Base-by-base conservation (phyloP, 768 basidiomycete species). In the Leccinum aurantiacum region DNA sequence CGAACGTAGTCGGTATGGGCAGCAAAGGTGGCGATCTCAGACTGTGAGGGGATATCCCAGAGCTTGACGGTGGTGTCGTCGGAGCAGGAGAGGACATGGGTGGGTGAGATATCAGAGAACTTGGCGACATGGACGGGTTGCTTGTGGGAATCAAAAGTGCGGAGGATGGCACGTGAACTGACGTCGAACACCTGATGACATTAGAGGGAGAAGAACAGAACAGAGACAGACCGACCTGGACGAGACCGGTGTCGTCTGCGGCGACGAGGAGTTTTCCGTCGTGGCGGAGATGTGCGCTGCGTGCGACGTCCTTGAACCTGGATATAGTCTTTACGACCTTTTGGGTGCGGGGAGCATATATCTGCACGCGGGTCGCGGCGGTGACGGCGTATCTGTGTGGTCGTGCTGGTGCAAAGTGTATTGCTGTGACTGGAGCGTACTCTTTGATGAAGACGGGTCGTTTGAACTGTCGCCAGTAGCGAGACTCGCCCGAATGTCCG, bases 301-400 rank as follows among this genome's bases (percentile, higher is more conserved):
- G 80, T 1, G 96, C 95, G 37, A 95, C 89, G 69, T 98, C 97
- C 74, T 97, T 98, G 79, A 99, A 99, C 41, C 97, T 82, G 29
- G 95, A 90, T 58, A 99, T 93, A 2, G 93, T 96, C 81, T 98
- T 98, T 15, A 88, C 91, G 57, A 98, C 86, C 75, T 95, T 95
- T 76, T 98, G 95, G 3, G 96, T 98, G 56, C 93, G 88, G 14
- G 95, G 94, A 3, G 94, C 92, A 75, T 98, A 98, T 70, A 98
- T 90, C 75, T 98, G 92, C 1, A 99, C 87, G 63, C 95, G 82
- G 1, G 95, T 91, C 0, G 93, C 94, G 2, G 95, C 91, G 27
- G 95, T 97, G 58, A 98, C 95, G 25, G 95, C 96, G 79, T 95
- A 98, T 69, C 90, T 81, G 72, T 99, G 94, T 5, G 96, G 96